These are phyloP conservation scores for Beauveria asiatica DNA, from an alignment of 2,329 filamentous ascomycete species.

Conservation along the genomic window DNA sequence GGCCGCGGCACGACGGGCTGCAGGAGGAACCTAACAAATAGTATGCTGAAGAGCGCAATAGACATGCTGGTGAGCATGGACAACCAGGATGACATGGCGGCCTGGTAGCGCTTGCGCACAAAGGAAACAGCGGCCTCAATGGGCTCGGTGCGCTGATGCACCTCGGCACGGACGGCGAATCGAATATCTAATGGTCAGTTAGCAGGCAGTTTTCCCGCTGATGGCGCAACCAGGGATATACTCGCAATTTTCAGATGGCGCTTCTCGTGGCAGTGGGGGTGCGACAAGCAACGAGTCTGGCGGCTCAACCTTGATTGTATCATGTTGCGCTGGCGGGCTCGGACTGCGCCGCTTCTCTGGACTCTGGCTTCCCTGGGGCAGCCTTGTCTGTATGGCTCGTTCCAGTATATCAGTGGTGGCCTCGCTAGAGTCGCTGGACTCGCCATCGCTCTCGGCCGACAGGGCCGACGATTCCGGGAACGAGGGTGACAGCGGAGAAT, in stretches of 20 bases:
- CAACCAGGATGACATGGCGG: conserved; percentile 60
- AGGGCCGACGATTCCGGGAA: conserved; percentile 8
- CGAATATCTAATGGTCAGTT: conserved; percentile 58
- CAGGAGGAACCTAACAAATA: conserved; percentile 57
- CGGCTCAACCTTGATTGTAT: conserved; percentile 28
- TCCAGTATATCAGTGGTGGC: conserved; percentile 30
- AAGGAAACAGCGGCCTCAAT: conserved; percentile 65
- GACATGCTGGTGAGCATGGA: conserved; percentile 56
- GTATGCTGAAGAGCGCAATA: conserved; percentile 54
- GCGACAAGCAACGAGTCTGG: conserved; percentile 18
- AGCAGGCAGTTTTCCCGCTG: not conserved
- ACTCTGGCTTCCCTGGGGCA: conserved; percentile 48
- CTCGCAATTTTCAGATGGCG: conserved; percentile 42
- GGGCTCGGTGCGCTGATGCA: conserved; percentile 77
- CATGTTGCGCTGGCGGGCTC: conserved; percentile 34
- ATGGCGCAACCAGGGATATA: conserved; percentile 10
- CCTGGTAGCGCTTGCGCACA: conserved; percentile 49
- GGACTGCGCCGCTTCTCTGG: conserved; percentile 41
- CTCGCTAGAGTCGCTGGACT: conserved; percentile 27
- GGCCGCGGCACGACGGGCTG: conserved; percentile 49
- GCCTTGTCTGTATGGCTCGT: conserved; percentile 44
- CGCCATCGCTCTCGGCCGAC: conserved; percentile 3
- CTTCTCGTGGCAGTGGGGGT: conserved; percentile 18
- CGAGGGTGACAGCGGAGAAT: conserved; percentile 31
- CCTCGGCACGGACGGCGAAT: conserved; percentile 78